A percentile compares a stretch with the other conserved stretches of the same genome.
Conservation (phyloP, 371 early-diverging fungal genomes). For the Mucor indicus region DNA sequence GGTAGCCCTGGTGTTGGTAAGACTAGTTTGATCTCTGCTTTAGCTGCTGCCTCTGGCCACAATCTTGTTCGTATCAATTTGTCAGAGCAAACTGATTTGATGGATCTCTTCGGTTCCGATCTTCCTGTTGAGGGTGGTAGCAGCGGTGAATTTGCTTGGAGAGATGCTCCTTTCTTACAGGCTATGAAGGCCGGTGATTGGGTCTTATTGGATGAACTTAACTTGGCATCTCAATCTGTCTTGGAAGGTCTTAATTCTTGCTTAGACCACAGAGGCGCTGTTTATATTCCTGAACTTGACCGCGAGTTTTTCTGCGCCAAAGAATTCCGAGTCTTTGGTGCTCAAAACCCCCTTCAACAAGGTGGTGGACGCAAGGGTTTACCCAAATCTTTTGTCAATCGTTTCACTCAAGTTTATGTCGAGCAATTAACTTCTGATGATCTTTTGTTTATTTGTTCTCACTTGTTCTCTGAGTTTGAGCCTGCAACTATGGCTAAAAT, state of each 20-base stretch:
- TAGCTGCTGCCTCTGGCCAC: conserved; percentile 84
- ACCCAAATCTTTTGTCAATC: conserved; percentile 97
- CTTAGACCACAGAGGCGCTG: conserved; percentile 96
- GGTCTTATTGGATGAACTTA: conserved; percentile 99
- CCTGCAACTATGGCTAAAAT: conserved; percentile 56
- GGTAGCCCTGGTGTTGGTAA: conserved; percentile 99
- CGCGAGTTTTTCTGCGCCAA: conserved; percentile 76
- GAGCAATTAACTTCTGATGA: conserved; percentile 80
- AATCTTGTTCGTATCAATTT: conserved; percentile 96
- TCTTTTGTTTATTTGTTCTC: conserved; percentile 71
- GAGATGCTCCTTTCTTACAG: conserved; percentile 95
- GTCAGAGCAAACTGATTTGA: conserved; percentile 98
- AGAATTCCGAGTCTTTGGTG: conserved; percentile 96
- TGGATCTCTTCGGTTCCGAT: conserved; percentile 99
- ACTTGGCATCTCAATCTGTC: conserved; percentile 98
- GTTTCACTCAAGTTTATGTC: conserved; percentile 96
- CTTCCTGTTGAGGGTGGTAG: conserved; percentile 89
- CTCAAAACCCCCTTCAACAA: conserved; percentile 97
- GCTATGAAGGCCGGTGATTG: conserved; percentile 97
- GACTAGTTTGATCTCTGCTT: conserved; percentile 88
- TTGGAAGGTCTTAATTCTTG: conserved; percentile 99
- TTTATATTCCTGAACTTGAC: conserved; percentile 94
- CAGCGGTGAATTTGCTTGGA: conserved; percentile 92
- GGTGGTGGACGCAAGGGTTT: conserved; percentile 99
- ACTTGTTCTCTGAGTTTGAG: conserved; percentile 65